Evolutionary conservation across 2,329 filamentous ascomycete species (phyloP).

Genomic region (Penicillium thymicola): DNA sequence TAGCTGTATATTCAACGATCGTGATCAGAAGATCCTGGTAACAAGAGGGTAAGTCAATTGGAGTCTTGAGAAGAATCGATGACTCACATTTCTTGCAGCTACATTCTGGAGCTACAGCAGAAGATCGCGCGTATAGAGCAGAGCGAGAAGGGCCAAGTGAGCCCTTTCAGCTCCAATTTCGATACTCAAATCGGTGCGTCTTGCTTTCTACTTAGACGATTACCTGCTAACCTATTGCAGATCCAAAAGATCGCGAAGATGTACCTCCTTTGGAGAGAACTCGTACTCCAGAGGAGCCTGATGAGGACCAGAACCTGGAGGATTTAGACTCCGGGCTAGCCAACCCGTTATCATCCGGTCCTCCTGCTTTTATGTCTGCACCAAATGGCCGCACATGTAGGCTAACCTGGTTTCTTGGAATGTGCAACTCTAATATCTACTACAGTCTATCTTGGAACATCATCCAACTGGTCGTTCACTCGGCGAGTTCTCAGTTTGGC

Average conservation of each 20-base stretch:
- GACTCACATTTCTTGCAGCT: slow-evolving; percentile 24
- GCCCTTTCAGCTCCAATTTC: slow-evolving; percentile 20
- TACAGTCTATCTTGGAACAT: slow-evolving; percentile 23
- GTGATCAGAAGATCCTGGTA: slow-evolving; percentile 51
- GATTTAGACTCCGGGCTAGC: slow-evolving; percentile 36
- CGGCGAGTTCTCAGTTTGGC: slow-evolving; percentile 22
- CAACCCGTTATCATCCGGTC: slow-evolving; percentile 44
- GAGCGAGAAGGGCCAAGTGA: slow-evolving; percentile 12
- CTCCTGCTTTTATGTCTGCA: slow-evolving; percentile 44
- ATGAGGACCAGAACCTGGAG: slow-evolving; percentile 19
- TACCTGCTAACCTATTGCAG: slow-evolving; percentile 10
- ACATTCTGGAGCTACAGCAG: slow-evolving; percentile 37
- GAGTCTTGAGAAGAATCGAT: not conserved
- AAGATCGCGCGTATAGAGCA: slow-evolving; percentile 25
- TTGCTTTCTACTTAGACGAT: not conserved
- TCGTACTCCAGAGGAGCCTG: slow-evolving; percentile 8
- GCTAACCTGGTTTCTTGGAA: slow-evolving; percentile 14
- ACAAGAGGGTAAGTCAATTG: slow-evolving; percentile 41
- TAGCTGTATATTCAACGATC: slow-evolving; percentile 45
- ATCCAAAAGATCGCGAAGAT: slow-evolving; percentile 19
- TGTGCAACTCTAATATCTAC: slow-evolving; percentile 25
- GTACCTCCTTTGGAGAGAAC: slow-evolving; percentile 16
- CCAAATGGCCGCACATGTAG: slow-evolving; percentile 44
- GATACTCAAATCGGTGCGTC: slow-evolving; percentile 15
- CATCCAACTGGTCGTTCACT: slow-evolving; percentile 25